phyloP scores from a whole-genome alignment of 2,329 filamentous ascomycete species.

The Cytospora piceae region DNA sequence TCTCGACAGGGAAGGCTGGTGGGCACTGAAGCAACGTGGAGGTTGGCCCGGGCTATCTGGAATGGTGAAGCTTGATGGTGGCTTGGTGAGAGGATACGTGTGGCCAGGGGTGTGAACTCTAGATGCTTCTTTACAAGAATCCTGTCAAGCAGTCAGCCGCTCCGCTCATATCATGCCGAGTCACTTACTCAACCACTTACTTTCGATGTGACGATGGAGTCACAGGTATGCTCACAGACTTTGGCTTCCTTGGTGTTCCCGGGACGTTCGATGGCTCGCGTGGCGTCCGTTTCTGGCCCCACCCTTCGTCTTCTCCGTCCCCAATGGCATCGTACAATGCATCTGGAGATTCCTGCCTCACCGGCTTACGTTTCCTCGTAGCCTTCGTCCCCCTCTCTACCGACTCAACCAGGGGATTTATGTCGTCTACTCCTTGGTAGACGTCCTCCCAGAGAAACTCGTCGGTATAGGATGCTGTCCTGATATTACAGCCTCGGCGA shows the following conservation, averaged over 20 bases:
- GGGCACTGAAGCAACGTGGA: slow-evolving; percentile 94
- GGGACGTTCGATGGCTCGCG: slow-evolving; percentile 38
- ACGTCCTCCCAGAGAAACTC: slow-evolving; percentile 92
- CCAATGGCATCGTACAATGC: slow-evolving; percentile 39
- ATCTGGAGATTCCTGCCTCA: slow-evolving; percentile 38
- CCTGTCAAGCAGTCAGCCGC: slow-evolving; percentile 39
- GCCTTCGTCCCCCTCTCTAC: slow-evolving; percentile 75
- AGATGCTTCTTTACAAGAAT: slow-evolving; percentile 83
- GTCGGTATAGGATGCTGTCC: slow-evolving; percentile 87
- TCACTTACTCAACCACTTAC: slow-evolving; percentile 47
- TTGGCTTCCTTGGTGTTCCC: slow-evolving; percentile 61
- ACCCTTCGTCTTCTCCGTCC: slow-evolving; percentile 41
- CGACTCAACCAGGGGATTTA: slow-evolving; percentile 67
- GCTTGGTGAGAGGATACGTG: slow-evolving; percentile 76
- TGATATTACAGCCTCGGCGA: slow-evolving; percentile 83
- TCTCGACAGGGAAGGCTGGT: slow-evolving; percentile 88
- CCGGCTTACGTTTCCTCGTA: slow-evolving; percentile 55
- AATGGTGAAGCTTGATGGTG: slow-evolving; percentile 84
- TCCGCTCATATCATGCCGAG: slow-evolving; percentile 39
- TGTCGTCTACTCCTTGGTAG: slow-evolving; percentile 66
- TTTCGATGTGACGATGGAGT: slow-evolving; percentile 49
- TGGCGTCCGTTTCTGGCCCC: slow-evolving; percentile 40
- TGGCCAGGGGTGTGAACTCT: slow-evolving; percentile 94
- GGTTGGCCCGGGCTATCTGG: slow-evolving; percentile 81
- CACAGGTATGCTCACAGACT: slow-evolving; percentile 50